Conservation (phyloP, 495 filamentous ascomycete species). For the Filosporella fistucella region DNA sequence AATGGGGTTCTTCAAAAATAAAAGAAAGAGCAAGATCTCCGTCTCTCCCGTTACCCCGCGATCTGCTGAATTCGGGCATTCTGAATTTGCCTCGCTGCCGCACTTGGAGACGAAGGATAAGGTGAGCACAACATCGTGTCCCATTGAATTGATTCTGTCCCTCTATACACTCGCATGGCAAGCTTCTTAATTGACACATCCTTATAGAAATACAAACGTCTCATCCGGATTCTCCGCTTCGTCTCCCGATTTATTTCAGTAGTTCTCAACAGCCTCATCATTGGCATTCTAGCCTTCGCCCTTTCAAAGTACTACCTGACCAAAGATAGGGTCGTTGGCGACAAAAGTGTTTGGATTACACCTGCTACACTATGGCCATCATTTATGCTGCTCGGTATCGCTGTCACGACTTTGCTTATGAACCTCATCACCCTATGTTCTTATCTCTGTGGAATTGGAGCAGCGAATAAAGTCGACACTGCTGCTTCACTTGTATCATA, state of each 20-base stretch:
- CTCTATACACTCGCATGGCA: background rate
- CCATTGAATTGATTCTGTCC: too few species aligned
- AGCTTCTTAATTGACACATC: background rate
- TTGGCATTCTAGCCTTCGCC: constrained; percentile 11
- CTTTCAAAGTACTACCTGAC: constrained; percentile 17
- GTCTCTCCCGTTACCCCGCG: background rate
- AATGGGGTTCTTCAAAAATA: constrained; percentile 6
- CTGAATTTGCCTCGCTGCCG: background rate
- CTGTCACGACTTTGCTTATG: constrained; percentile 13
- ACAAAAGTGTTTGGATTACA: constrained; percentile 4
- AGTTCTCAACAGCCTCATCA: constrained; percentile 9
- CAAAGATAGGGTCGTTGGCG: constrained; percentile 1
- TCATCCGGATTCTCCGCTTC: constrained; percentile 18
- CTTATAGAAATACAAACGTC: constrained; percentile 8
- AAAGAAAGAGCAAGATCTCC: background rate
- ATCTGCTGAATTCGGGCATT: background rate
- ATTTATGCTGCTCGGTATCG: constrained; percentile 12
- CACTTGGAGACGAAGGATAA: constrained; percentile 13
- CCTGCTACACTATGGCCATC: constrained; percentile 14
- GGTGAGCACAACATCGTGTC: background rate
- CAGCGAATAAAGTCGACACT: constrained; percentile 13
- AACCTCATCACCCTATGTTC: constrained; percentile 9
- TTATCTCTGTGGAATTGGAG: constrained; percentile 8
- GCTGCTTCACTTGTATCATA: background rate
- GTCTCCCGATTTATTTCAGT: constrained; percentile 8